Conservation (phyloP, 768 basidiomycete species). For the Amanita brunnescens region DNA sequence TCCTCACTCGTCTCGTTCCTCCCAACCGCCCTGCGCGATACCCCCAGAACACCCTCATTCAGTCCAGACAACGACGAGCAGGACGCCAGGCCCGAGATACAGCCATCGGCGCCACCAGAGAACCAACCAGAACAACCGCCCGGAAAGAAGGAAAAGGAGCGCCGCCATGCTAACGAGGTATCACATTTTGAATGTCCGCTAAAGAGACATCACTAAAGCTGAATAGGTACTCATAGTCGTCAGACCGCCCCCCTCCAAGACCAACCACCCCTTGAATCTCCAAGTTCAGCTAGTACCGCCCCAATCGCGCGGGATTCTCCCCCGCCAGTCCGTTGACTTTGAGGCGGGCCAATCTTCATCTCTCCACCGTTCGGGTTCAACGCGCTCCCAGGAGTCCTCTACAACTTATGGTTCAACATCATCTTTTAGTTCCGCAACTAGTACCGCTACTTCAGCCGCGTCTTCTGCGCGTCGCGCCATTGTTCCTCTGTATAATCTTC, state of each 20-base stretch:
- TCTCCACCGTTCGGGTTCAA: conserved; percentile 45
- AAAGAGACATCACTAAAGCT: neutral
- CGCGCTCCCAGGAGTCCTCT: conserved; percentile 45
- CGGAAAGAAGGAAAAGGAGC: neutral
- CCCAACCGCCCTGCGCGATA: conserved; percentile 3
- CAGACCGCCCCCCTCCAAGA: conserved; percentile 76
- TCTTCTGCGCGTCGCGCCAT: conserved; percentile 61
- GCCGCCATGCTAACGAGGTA: conserved; percentile 2
- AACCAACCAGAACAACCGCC: neutral
- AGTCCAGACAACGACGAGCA: neutral
- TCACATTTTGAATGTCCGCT: neutral
- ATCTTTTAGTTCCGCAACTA: conserved; percentile 24
- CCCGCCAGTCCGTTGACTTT: conserved; percentile 38
- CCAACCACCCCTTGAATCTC: conserved; percentile 82
- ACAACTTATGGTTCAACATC: conserved; percentile 29
- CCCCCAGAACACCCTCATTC: neutral
- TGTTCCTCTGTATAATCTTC: conserved; percentile 80
- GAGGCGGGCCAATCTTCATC: conserved; percentile 18
- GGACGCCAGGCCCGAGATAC: neutral
- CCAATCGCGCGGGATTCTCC: conserved; percentile 29
- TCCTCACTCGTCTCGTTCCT: conserved; percentile 4
- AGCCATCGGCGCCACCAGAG: neutral
- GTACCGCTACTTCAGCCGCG: conserved; percentile 23
- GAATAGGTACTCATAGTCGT: conserved; percentile 86
- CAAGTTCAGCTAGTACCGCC: conserved; percentile 89